Evolutionary conservation across 139 green algal genomes (phyloP), one percentile per base, ranked within the genome.

Genomic region (Monoraphidium neglectum): DNA sequence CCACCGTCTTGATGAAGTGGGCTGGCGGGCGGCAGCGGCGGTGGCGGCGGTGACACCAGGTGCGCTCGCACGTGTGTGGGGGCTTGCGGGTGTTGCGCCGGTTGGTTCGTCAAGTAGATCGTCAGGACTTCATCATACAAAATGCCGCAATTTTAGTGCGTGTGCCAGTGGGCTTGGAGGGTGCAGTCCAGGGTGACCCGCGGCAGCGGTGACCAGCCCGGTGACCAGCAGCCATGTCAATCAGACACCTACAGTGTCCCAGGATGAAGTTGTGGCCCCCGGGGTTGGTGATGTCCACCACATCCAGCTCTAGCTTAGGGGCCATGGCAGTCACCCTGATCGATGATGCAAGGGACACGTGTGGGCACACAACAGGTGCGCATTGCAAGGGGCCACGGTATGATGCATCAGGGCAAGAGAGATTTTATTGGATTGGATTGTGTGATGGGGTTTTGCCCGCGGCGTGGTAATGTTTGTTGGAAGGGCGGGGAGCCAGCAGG

Each of bases 1-100:
- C 80, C 26, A 83, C 80, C 6, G 74, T 85, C 66, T 85, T 81
- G 73, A 85, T 85, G 70, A 85, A 84, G 37, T 85, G 74, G 1
- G 75, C 68, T 78, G 72, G 24, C 32, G 54, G 13, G 47, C 13
- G 18, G 37, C n/a, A 21, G 26, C 36, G 37, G 54, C 16, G 32
- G 32, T 15, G 28, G 28, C 28, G 57, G n/a, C 57, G 28, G 28
- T 32, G 18, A 60, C 21, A 18, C 18, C 51, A 60, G 26, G 5
- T 37, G 12, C 10, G 5, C 28, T 8, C 10, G 10, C 57, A 16
- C 10, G 28, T 10, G 28, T 37, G 10, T 5, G n/a, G 6, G 28
- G n/a, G n/a, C 6, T 37, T 37, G 28, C 57, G 5, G 26, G 6
- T 32, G 28, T 16, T 37, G 28, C 26, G 8, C 10, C 57, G 12